Conservation (phyloP, 257 asterid species). For the Nicotiana benthamiana region DNA sequence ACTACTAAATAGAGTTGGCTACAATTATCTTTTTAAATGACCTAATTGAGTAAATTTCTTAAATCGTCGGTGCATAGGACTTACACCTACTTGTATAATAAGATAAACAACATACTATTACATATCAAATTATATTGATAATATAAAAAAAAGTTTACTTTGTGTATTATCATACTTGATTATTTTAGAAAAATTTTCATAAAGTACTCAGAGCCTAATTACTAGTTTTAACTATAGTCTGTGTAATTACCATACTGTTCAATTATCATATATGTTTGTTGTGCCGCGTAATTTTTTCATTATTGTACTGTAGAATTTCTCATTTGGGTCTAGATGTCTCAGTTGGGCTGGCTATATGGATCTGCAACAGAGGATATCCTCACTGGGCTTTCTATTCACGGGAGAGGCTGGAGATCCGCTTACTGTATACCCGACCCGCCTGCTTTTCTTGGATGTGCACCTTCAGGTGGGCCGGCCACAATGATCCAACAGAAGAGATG, state of each 20-base stretch:
- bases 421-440: constrained; percentile 21
- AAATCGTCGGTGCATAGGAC: too few species aligned
- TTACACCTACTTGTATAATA: background rate
- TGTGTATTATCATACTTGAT: background rate
- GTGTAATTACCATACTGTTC: too few species aligned
- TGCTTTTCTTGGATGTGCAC: constrained; percentile 32
- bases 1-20: too few species aligned
- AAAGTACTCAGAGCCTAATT: too few species aligned
- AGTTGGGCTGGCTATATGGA: constrained; percentile 39
- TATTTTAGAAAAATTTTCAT: background rate
- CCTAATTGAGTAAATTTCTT: too few species aligned
- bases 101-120: background rate
- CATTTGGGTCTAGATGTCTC: background rate
- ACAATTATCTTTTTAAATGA: too few species aligned
- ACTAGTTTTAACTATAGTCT: too few species aligned
- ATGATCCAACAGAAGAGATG: constrained; percentile 32
- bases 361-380: constrained; percentile 23
- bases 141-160: too few species aligned
- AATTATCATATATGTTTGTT: too few species aligned
- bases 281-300: too few species aligned
- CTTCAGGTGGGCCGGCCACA: constrained; percentile 18
- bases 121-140: background rate
- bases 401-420: constrained; percentile 24
- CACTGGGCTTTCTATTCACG: constrained; percentile 25
- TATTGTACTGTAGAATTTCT: background rate